A percentile compares a stretch with the other conserved stretches of the same genome.
Evolutionary conservation across 805 yeast species (phyloP).

Genomic region (Candida quercuum): DNA sequence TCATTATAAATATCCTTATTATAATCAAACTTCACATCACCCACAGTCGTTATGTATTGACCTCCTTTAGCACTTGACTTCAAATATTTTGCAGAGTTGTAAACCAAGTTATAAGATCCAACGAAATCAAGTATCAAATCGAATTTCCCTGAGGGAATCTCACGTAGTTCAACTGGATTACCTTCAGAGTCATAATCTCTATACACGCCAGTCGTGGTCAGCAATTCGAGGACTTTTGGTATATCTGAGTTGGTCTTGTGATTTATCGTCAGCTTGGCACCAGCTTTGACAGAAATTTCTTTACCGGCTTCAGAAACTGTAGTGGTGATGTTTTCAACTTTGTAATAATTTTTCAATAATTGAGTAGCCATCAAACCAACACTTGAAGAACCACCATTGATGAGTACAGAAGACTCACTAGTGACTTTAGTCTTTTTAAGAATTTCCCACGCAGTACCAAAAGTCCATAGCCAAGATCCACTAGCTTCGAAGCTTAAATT

Average conservation of each 20-base stretch:
- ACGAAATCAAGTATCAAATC: conserved; percentile 66
- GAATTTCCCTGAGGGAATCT: conserved; percentile 32
- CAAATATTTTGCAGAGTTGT: conserved; percentile 36
- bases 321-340: conserved; percentile 47
- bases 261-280: conserved; percentile 50
- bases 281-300: conserved; percentile 36
- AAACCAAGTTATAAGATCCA: conserved; percentile 53
- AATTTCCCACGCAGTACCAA: conserved; percentile 55
- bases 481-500: conserved; percentile 47
- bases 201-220: conserved; percentile 26
- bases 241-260: conserved; percentile 30
- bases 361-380: conserved; percentile 63
- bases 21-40: conserved; percentile 47
- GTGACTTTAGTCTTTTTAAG: conserved; percentile 31
- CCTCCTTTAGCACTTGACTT: conserved; percentile 39
- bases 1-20: conserved; percentile 28
- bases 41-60: conserved; percentile 54
- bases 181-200: conserved; percentile 25
- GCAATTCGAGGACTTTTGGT: conserved; percentile 14
- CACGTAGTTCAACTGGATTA: conserved; percentile 18
- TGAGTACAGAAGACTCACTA: conserved; percentile 44
- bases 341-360: conserved; percentile 45
- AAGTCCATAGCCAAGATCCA: conserved; percentile 57
- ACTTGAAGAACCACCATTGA: conserved; percentile 76
- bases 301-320: conserved; percentile 53